A percentile compares a stretch with the other conserved stretches of the same genome.
These are phyloP conservation scores for Diaporthe citri DNA, from an alignment of 2,329 filamentous ascomycete genomes.

Conservation along the genomic window DNA sequence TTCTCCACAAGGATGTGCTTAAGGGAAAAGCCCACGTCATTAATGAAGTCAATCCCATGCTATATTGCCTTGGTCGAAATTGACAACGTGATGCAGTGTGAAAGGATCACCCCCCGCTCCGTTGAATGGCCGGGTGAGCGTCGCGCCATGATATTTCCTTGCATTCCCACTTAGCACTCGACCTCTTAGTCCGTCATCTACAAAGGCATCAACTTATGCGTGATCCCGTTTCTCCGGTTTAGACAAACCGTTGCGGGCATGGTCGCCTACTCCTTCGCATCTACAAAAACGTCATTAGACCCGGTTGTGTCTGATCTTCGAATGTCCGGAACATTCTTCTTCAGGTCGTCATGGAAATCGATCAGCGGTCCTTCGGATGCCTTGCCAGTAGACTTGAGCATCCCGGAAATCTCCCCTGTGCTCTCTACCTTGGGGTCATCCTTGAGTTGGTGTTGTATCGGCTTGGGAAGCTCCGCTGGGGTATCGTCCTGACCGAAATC, in stretches of 20 bases:
- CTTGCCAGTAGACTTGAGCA: constrained; percentile 63
- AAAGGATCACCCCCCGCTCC: not conserved
- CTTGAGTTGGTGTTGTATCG: constrained; percentile 29
- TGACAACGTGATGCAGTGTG: not conserved
- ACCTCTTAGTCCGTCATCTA: constrained; percentile 22
- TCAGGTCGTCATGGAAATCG: constrained; percentile 68
- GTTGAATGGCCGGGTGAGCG: not conserved
- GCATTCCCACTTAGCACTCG: not conserved
- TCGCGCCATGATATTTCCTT: not conserved
- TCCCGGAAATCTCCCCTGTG: constrained; percentile 55
- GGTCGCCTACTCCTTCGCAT: constrained; percentile 49
- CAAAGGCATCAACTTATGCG: not conserved
- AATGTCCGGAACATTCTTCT: constrained; percentile 59
- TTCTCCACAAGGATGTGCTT: constrained; percentile 29
- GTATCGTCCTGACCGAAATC: constrained; percentile 65
- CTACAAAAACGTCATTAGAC: constrained; percentile 56
- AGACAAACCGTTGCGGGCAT: not conserved
- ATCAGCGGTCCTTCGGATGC: constrained; percentile 62
- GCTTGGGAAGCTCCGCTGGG: constrained; percentile 31
- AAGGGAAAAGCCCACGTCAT: constrained; percentile 26
- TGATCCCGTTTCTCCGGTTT: not conserved
- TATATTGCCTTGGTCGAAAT: not conserved
- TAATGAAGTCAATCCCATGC: constrained; percentile 28
- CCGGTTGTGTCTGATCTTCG: constrained; percentile 52
- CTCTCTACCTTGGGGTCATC: constrained; percentile 42